These are phyloP conservation scores for Rhynchosporium agropyri DNA, from an alignment of 2,329 filamentous ascomycete species.

Conservation along the genomic window DNA sequence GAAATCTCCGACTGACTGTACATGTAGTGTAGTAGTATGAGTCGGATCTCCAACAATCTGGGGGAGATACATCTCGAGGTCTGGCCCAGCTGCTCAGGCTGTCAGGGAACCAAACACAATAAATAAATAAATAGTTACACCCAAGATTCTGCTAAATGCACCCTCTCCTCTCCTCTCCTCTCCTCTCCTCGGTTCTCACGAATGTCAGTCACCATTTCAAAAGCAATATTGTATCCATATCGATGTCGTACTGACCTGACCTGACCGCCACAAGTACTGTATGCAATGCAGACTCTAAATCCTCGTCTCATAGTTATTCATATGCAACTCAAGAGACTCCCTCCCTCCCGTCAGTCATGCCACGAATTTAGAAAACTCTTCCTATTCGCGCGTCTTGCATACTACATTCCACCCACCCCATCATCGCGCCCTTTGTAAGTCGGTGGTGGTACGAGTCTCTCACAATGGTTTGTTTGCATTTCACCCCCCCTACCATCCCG, in stretches of 20 bases:
- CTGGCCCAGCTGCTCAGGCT: background rate
- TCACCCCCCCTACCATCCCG: background rate
- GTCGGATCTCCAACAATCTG: too few species aligned
- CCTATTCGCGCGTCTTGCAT: background rate
- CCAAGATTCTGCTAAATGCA: background rate
- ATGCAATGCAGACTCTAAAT: background rate
- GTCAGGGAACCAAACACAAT: background rate
- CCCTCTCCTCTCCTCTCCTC: background rate
- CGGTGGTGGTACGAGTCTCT: background rate
- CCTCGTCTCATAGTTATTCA: background rate
- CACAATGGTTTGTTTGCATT: background rate
- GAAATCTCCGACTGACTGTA: background rate
- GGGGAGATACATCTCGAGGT: background rate
- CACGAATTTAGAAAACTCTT: background rate
- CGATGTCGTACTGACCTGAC: too few species aligned
- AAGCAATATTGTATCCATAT: background rate
- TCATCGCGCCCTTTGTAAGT: too few species aligned
- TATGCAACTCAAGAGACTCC: background rate
- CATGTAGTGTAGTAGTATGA: background rate
- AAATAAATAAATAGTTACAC: background rate
- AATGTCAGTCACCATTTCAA: slow-evolving; percentile 10
- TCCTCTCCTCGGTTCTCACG: background rate
- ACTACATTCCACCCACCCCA: background rate
- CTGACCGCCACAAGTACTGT: background rate
- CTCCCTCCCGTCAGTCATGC: background rate